A percentile compares a stretch with the other conserved stretches of the same genome.
Conservation (phyloP, 345 rosid genomes). For the Gossypium thurberi region DNA sequence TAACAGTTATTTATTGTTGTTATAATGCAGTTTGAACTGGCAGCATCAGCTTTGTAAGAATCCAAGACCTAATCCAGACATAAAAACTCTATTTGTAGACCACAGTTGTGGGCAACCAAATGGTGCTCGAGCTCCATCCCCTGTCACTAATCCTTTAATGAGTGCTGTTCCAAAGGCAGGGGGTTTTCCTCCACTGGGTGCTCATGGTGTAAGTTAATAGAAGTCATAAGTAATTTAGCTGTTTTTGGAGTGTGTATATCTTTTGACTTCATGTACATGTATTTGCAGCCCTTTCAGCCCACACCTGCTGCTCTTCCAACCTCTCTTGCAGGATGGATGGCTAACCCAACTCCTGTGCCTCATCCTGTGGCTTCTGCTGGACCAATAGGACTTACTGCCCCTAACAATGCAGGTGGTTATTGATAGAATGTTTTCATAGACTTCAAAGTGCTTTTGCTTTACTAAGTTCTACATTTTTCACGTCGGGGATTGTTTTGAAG, state of each 20-base stretch:
- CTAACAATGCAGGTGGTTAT: conserved; percentile 60
- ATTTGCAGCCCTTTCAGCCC: conserved; percentile 66
- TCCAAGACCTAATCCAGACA: conserved; percentile 77
- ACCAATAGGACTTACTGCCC: conserved; percentile 50
- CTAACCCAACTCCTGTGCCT: conserved; percentile 57
- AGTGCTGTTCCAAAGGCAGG: conserved; percentile 54
- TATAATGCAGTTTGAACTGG: conserved; percentile 68
- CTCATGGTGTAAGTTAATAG: conserved; percentile 60
- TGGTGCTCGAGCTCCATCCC: conserved; percentile 69
- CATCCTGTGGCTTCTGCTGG: conserved; percentile 68
- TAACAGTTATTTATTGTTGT: conserved; percentile 13
- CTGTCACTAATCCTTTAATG: conserved; percentile 71
- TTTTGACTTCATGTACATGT: conserved; percentile 17
- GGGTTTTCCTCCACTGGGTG: conserved; percentile 49
- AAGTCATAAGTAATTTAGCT: not conserved
- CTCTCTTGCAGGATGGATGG: conserved; percentile 79
- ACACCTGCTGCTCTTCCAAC: conserved; percentile 55
- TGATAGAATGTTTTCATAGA: not conserved
- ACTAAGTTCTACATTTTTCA: not conserved
- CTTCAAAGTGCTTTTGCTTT: not conserved
- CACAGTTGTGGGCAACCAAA: conserved; percentile 69
- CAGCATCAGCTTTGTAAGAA: conserved; percentile 85
- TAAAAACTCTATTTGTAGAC: conserved; percentile 75
- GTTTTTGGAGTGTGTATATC: conserved; percentile 10
- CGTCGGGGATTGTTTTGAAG: not conserved